These are phyloP conservation scores for Torulaspora franciscae DNA, from an alignment of 805 yeast genomes.

Conservation along the genomic window DNA sequence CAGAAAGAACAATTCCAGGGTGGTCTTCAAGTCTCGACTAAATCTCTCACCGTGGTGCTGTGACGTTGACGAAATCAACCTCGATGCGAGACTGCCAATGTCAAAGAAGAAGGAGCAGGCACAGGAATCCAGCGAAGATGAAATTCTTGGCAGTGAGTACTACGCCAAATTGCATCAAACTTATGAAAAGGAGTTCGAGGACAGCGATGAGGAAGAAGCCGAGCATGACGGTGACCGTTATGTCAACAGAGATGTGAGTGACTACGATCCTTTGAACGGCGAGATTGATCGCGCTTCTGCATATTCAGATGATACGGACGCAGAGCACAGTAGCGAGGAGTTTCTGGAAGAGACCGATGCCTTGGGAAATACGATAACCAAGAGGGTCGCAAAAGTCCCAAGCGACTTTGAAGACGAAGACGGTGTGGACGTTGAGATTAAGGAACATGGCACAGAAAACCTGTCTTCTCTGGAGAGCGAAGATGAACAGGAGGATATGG, in stretches of 20 bases:
- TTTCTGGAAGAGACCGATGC: constrained; percentile 31
- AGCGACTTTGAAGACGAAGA: constrained; percentile 10
- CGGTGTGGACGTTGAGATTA: constrained; percentile 16
- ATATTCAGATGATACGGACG: constrained; percentile 15
- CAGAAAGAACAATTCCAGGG: constrained; percentile 76
- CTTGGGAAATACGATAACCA: constrained; percentile 32
- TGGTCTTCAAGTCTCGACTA: constrained; percentile 66
- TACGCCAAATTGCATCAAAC: constrained; percentile 32
- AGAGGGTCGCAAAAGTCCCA: constrained; percentile 13
- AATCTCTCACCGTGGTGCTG: constrained; percentile 68
- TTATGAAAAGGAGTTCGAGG: constrained; percentile 34
- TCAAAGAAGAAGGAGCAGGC: constrained; percentile 51
- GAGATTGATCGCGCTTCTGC: constrained; percentile 20
- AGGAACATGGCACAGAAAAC: constrained; percentile 15
- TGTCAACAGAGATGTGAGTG: constrained; percentile 17
- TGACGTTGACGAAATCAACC: constrained; percentile 61
- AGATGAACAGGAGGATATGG: constrained; percentile 9
- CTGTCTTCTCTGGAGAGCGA: constrained; percentile 14
- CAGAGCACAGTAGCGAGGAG: constrained; percentile 20
- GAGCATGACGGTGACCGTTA: constrained; percentile 12
- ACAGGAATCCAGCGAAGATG: constrained; percentile 33
- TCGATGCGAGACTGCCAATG: constrained; percentile 76
- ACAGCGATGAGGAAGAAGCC: constrained; percentile 31
- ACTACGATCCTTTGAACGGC: constrained; percentile 32
- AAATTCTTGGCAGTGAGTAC: constrained; percentile 29